Evolutionary conservation across 192 early-diverging fungal genomes (phyloP).

Genomic region (Diversispora epigaea): DNA sequence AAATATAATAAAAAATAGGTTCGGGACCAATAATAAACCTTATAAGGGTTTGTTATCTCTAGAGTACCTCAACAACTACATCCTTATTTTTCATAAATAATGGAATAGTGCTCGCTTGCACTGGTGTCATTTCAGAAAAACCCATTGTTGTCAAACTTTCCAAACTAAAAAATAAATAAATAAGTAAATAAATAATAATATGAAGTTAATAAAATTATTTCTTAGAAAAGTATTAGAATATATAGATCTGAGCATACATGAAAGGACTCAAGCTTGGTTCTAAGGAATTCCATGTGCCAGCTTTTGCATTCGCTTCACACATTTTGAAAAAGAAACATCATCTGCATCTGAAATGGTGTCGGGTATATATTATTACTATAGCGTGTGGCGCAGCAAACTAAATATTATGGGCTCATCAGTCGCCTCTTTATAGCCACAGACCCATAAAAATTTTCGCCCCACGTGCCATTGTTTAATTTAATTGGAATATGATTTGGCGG

Average conservation of each 20-base stretch:
- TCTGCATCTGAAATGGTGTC: too few species aligned
- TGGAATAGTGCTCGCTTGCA: slow-evolving; percentile 89
- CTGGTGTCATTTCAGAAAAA: slow-evolving; percentile 89
- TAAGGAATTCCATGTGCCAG: slow-evolving; percentile 63
- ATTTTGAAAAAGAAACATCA: background rate
- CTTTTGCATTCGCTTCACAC: slow-evolving; percentile 31
- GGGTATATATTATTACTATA: too few species aligned
- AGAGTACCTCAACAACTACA: slow-evolving; percentile 82
- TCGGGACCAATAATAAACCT: background rate
- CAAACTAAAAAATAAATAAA: slow-evolving; percentile 44
- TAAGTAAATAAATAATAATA: background rate
- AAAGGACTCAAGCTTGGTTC: slow-evolving; percentile 56
- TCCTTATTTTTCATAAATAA: slow-evolving; percentile 90
- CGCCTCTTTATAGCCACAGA: too few species aligned
- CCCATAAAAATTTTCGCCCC: too few species aligned
- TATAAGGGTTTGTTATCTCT: background rate
- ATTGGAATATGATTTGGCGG: too few species aligned
- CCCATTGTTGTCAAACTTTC: slow-evolving; percentile 64
- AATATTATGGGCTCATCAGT: too few species aligned
- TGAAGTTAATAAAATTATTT: background rate
- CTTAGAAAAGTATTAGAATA: background rate
- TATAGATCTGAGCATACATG: slow-evolving; percentile 22
- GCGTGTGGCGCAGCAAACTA: too few species aligned
- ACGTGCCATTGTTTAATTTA: too few species aligned
- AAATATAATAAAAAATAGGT: background rate